A percentile compares a stretch with the other conserved stretches of the same genome.
These are phyloP conservation scores for Rhizopus delemar DNA, from an alignment of 371 early-diverging fungal genomes.

Conservation along the genomic window DNA sequence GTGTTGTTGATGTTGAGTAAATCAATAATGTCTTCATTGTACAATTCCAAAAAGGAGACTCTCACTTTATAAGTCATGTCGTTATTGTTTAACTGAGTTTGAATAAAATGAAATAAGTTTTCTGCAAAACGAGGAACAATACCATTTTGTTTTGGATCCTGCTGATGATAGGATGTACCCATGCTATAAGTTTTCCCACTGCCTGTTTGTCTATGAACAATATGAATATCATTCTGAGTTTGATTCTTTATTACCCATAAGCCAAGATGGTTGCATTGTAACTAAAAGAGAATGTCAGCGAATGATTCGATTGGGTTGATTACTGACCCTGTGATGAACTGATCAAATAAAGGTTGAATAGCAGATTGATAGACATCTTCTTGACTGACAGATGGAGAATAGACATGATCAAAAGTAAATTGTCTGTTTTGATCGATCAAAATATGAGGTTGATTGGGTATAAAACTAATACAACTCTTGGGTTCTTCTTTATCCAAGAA, in stretches of 20 bases:
- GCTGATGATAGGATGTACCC: constrained; percentile 44
- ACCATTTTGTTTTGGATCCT: constrained; percentile 44
- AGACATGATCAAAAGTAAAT: constrained; percentile 89
- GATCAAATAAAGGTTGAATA: constrained; percentile 72
- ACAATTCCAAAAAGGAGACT: constrained; percentile 87
- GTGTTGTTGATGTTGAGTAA: constrained; percentile 48
- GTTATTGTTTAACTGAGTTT: constrained; percentile 4
- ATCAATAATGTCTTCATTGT: constrained; percentile 93
- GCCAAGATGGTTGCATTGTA: constrained; percentile 31
- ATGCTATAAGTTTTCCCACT: constrained; percentile 61
- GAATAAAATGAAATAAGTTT: constrained; percentile 57
- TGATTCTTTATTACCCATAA: constrained; percentile 19
- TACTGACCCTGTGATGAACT: constrained; percentile 84
- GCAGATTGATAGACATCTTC: constrained; percentile 68
- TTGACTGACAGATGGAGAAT: constrained; percentile 71
- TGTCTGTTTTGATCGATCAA: constrained; percentile 56
- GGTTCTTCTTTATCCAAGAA: constrained; percentile 67
- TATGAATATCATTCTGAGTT: background rate
- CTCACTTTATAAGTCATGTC: constrained; percentile 49
- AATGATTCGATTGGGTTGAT: background rate
- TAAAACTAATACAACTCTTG: constrained; percentile 36
- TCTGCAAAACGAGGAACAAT: constrained; percentile 87
- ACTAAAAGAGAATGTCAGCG: constrained; percentile 10
- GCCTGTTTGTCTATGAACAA: constrained; percentile 44
- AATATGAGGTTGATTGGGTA: constrained; percentile 36